Conservation (phyloP, 768 basidiomycete genomes). For the Tricholoma hemisulphureum region DNA sequence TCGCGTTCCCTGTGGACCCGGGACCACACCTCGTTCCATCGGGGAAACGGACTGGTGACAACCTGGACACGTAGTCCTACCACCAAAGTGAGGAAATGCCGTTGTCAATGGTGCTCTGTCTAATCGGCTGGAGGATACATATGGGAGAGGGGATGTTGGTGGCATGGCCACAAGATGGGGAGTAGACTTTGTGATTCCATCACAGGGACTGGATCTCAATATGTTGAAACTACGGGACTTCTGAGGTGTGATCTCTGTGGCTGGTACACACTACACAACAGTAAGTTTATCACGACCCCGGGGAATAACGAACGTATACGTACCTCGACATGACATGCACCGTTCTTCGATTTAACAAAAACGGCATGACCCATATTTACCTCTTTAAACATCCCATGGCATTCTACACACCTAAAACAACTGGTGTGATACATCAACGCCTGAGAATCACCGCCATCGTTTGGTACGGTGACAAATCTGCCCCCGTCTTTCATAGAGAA, state of each 20-base stretch:
- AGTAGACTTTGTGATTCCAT: constrained; percentile 7
- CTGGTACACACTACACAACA: constrained; percentile 41
- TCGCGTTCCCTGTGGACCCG: constrained; percentile 76
- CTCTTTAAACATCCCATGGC: constrained; percentile 63
- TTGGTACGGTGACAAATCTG: constrained; percentile 71
- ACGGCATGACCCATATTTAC: constrained; percentile 58
- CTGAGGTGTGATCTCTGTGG: constrained; percentile 40
- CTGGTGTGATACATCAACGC: constrained; percentile 69
- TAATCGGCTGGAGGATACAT: constrained; percentile 37
- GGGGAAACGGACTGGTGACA: constrained; percentile 71
- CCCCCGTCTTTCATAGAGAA: constrained; percentile 58
- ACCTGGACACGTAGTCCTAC: constrained; percentile 65
- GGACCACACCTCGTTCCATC: constrained; percentile 85
- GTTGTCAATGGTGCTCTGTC: constrained; percentile 36
- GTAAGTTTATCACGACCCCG: not conserved
- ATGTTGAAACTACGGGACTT: constrained; percentile 29
- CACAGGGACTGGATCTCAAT: constrained; percentile 15
- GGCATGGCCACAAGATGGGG: constrained; percentile 3
- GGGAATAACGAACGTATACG: constrained; percentile 25
- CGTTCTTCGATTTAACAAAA: constrained; percentile 65
- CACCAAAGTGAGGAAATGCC: constrained; percentile 56
- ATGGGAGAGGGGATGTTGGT: constrained; percentile 18
- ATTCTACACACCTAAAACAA: constrained; percentile 74
- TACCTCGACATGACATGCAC: constrained; percentile 69
- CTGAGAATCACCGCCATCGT: constrained; percentile 41